Base-by-base conservation (phyloP, 129 eudicot species). In the Arctium lappa region DNA sequence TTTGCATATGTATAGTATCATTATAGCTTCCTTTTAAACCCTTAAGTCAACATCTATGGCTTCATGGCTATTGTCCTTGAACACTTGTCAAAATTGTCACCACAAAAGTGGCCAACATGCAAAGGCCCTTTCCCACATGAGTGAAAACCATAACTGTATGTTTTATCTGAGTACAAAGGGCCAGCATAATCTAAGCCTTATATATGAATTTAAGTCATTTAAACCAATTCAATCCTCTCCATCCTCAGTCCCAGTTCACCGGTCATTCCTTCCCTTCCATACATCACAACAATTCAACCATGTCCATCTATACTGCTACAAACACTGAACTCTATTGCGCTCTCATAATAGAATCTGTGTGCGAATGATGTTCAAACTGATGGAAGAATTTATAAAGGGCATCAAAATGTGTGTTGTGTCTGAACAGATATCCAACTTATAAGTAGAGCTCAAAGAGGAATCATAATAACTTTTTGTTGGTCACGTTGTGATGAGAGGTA, bases 1-100 rank as follows among this genome's bases (percentile, higher is more conserved):
- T 53, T 60, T 60, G 44, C 33, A 60, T 38, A 53, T 37, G 18
- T 6, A 27, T 9, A 6, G 12, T 69, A 56, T 33, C 46, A 70
- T 39, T 18, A 79, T 56, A 48, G 50, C 72, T 79, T 56, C 36
- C 73, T 70, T 70, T 70, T 33, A 70, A 12, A 70, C 74, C 74
- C 18, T 22, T 53, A 18, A 2, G 71, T 72, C 83, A 69, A 69
- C 37, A 72, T 46, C 77, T 71, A 69, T 16, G 27, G 72, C 73
- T 78, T 18, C 29, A 40, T 65, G 75, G 30, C 31, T 42, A 68
- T 30, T 40, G 62, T 79, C 40, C 31, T 40, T 38, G 7, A 6
- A 33, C 4, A 53, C 30, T 16, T 15, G 29, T 60, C 68, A 16
- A 60, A 60, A 60, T 18, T 4, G 9, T 60, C 8, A 60, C 8